Evolutionary conservation across 768 basidiomycete genomes (phyloP).

Genomic region (Psilocybe tampanensis): DNA sequence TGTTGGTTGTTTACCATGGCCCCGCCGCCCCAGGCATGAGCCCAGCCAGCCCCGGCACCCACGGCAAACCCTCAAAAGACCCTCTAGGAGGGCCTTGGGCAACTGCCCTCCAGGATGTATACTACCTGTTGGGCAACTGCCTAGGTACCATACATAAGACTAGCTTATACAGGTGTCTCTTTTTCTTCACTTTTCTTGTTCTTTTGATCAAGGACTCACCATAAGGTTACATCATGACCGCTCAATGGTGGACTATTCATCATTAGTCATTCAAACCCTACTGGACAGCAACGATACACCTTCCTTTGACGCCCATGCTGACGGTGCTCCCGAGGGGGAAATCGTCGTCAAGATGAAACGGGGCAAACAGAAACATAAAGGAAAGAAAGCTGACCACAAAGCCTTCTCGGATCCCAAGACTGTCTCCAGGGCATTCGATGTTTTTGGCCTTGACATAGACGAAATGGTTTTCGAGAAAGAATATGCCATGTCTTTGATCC

Average conservation of each 20-base stretch:
- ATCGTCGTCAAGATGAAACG: neutral
- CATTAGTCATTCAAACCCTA: constrained; percentile 3
- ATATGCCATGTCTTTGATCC: neutral
- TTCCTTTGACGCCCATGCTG: neutral
- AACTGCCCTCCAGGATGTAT: too few relatives aligned
- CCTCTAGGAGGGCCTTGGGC: too few relatives aligned
- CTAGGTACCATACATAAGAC: too few relatives aligned
- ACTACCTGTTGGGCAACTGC: too few relatives aligned
- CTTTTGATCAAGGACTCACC: constrained; percentile 5
- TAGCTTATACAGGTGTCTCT: too few relatives aligned
- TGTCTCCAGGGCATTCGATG: constrained; percentile 6
- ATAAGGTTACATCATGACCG: neutral
- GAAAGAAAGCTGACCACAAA: neutral
- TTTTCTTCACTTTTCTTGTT: constrained; percentile 5
- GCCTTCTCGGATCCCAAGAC: neutral
- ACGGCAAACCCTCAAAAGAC: too few relatives aligned
- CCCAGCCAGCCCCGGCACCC: too few relatives aligned
- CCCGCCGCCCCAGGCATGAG: too few relatives aligned
- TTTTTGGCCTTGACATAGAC: neutral
- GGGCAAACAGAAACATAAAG: neutral
- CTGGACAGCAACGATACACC: neutral
- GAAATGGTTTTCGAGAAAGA: neutral
- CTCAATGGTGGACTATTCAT: constrained; percentile 6
- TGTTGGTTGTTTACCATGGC: too few relatives aligned
- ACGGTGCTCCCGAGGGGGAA: neutral